Percentiles rank a stretch among this genome's conserved stretches.
Evolutionary conservation across 768 basidiomycete species (phyloP).

Genomic region (Termitomyces sp.): DNA sequence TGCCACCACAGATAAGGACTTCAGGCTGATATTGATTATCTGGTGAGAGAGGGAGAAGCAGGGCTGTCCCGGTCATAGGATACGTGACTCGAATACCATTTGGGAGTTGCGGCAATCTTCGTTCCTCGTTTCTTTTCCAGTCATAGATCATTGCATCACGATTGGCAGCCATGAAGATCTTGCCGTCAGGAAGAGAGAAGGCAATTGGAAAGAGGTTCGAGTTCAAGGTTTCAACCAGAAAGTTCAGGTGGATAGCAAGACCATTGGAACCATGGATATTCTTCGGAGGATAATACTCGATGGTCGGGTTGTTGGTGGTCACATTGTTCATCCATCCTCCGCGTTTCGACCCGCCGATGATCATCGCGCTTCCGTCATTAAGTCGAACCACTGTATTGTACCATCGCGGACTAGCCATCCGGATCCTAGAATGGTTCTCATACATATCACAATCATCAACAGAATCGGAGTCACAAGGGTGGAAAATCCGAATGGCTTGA

Average conservation of each 20-base stretch:
- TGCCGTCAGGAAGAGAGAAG: conserved; percentile 65
- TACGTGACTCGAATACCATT: conserved; percentile 80
- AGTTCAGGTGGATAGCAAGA: conserved; percentile 55
- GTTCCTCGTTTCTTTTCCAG: conserved; percentile 61
- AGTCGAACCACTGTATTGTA: conserved; percentile 71
- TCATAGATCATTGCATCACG: conserved; percentile 77
- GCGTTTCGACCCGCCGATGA: conserved; percentile 75
- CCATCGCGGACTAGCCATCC: conserved; percentile 79
- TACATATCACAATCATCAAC: conserved; percentile 52
- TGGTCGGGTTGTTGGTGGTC: conserved; percentile 75
- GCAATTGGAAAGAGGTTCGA: conserved; percentile 83
- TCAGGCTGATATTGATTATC: conserved; percentile 61
- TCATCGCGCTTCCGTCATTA: conserved; percentile 76
- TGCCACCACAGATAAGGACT: conserved; percentile 75
- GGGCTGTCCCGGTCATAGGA: conserved; percentile 71
- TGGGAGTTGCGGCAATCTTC: conserved; percentile 59
- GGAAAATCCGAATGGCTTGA: conserved; percentile 67
- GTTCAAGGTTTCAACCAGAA: conserved; percentile 66
- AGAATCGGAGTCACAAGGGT: conserved; percentile 52
- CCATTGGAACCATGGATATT: conserved; percentile 62
- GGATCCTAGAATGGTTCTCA: conserved; percentile 57
- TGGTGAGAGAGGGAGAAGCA: conserved; percentile 68
- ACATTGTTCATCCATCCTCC: conserved; percentile 86
- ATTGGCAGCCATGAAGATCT: conserved; percentile 73
- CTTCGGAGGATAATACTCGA: conserved; percentile 83